phyloP scores from a whole-genome alignment of 768 basidiomycete genomes.

The Collybia sordida region DNA sequence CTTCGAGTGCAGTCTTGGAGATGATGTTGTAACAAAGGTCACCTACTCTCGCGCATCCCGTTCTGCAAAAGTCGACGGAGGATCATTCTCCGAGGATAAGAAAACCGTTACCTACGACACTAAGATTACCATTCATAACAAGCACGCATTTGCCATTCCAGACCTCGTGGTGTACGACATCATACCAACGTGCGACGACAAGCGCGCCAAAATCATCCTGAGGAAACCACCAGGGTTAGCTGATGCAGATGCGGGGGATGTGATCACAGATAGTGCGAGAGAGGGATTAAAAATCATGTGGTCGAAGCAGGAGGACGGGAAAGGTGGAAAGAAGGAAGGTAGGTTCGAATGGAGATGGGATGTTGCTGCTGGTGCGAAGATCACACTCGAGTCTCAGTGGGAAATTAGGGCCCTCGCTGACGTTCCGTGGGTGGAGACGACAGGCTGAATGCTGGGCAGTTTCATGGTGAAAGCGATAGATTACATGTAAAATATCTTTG shows the following conservation, averaged over 20 bases:
- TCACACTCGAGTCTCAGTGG: constrained; percentile 48
- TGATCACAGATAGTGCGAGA: constrained; percentile 25
- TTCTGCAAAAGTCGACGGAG: constrained; percentile 25
- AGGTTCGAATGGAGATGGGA: constrained; percentile 54
- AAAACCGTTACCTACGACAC: constrained; percentile 46
- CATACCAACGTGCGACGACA: constrained; percentile 42
- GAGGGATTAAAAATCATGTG: constrained; percentile 30
- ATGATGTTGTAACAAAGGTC: constrained; percentile 40
- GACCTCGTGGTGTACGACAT: constrained; percentile 47
- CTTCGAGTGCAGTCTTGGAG: constrained; percentile 57
- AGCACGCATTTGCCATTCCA: constrained; percentile 42
- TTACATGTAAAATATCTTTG: no score
- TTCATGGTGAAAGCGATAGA: no score
- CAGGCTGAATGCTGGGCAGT: no score
- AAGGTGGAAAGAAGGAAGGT: constrained; percentile 54
- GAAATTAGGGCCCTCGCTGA: constrained; percentile 38
- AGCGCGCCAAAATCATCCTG: constrained; percentile 43
- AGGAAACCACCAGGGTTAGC: constrained; percentile 46
- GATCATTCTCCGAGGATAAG: constrained; percentile 43
- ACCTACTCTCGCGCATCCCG: constrained; percentile 42
- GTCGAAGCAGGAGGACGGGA: constrained; percentile 38
- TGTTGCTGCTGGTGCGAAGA: constrained; percentile 40
- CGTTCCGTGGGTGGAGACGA: no score
- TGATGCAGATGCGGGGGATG: constrained; percentile 39
- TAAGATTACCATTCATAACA: constrained; percentile 46